These are phyloP conservation scores for Bisporella sp. DNA, from an alignment of 2,329 filamentous ascomycete species.

Conservation along the genomic window DNA sequence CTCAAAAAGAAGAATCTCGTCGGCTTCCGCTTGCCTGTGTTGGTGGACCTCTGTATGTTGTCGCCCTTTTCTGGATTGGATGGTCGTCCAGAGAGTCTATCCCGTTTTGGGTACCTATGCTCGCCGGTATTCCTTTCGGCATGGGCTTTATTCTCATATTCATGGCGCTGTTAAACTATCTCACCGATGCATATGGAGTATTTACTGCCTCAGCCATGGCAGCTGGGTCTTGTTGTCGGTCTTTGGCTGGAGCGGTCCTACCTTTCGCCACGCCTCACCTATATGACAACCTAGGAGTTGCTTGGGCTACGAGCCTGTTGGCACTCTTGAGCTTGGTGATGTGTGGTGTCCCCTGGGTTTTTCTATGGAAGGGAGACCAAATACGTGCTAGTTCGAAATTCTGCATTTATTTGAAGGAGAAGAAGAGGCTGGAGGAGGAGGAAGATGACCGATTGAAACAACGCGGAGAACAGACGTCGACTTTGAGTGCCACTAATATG, in stretches of 20 bases:
- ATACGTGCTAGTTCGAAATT: conserved; percentile 41
- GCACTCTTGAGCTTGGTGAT: conserved; percentile 41
- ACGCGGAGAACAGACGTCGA: too few species aligned
- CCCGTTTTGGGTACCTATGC: conserved; percentile 48
- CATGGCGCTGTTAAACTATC: conserved; percentile 54
- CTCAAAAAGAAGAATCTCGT: conserved; percentile 43
- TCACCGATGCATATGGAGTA: conserved; percentile 48
- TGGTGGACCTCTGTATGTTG: conserved; percentile 35
- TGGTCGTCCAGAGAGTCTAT: conserved; percentile 46
- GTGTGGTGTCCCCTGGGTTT: conserved; percentile 43
- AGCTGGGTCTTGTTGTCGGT: conserved; percentile 31
- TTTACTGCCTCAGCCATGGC: conserved; percentile 51
- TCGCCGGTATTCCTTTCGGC: conserved; percentile 49
- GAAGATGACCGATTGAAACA: conserved; percentile 5
- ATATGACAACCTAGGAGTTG: conserved; percentile 38
- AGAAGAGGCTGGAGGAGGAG: conserved; percentile 22
- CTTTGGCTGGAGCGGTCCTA: conserved; percentile 36
- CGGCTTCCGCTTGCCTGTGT: conserved; percentile 41
- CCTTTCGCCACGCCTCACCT: conserved; percentile 41
- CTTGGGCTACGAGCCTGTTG: conserved; percentile 39
- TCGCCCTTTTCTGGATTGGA: conserved; percentile 52
- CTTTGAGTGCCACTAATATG: too few species aligned
- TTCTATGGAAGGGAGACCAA: conserved; percentile 39
- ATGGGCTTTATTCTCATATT: conserved; percentile 47
- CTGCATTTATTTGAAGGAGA: conserved; percentile 39